Evolutionary conservation across 768 basidiomycete species (phyloP), one percentile per base, ranked within the genome.

Genomic region (Panaeolus papilionaceus): DNA sequence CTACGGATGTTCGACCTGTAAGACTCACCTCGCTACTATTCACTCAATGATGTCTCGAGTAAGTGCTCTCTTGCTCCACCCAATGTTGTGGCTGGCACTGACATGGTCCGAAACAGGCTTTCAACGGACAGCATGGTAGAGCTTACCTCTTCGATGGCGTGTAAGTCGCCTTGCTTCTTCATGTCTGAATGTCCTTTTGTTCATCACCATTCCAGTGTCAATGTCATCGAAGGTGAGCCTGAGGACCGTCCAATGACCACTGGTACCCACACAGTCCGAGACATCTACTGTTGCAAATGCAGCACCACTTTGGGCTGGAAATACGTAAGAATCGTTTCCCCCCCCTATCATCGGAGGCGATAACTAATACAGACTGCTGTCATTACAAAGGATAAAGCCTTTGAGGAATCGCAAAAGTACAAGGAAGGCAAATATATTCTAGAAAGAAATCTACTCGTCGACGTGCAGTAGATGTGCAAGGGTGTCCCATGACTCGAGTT

Each of bases 371-470:
- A 63, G 33, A 5, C 5, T 62, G 47, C 37, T 58, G 54, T 74
- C 18, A n/a, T 14, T 63, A 44, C 18, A 6, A 12, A 98, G 97
- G 97, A 98, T 78, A 89, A 89, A 66, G 97, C 97, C 16, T 98
- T 90, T 76, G 96, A 98, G 75, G 76, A 84, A 11, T 86, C 89
- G 8, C 96, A 99, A 86, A 94, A 92, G 79, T 99, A 99, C 85
- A 99, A 99, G 77, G 97, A 99, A 82, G 95, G 96, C 76, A 96
- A 96, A 84, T 98, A 89, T 79, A 99, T 99, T 77, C 92, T 99
- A 70, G 97, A 99, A 81, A 91, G 94, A 74, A 93, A 93, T 76
- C 85, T 95, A 74, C 91, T 95, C 74, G 85, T 90, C 72, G 93
- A 95, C 74, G 93, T 95, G 65, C 92, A 95, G 82, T 95, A 83